Evolutionary conservation across 208 protist species (phyloP), one percentile per base, ranked within the genome.

Genomic region (Blechomonas ayalai): DNA sequence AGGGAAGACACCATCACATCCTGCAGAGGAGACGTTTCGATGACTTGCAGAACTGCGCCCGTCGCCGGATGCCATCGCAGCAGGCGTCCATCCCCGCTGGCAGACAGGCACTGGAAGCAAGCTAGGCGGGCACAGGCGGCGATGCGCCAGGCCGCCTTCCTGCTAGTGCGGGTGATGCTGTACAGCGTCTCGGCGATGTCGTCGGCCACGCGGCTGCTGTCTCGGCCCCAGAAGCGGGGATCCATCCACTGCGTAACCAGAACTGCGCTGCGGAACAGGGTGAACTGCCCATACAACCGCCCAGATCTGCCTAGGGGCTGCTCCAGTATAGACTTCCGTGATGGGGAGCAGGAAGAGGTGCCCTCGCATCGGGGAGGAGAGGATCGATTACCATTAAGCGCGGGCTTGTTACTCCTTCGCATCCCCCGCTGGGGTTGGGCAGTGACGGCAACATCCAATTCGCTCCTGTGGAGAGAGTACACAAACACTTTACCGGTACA

Each of bases 81-180:
- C 28, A 90, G 64, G 18, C 46, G n/a, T 38, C 68, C 61, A 19
- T 85, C 73, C 15, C 48, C 38, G 7, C 58, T 64, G 19, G 51
- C 23, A 4, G 76, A 86, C 39, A 90, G 46, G 39, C 82, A 90
- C 44, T 90, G 82, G 32, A 77, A 71, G 32, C 53, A 32, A 35
- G 66, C 60, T 15, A 90, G 67, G 19, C 62, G 65, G 23, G 60
- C 53, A 10, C 55, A 44, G 7, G 76, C 76, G 0, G 67, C 59
- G 0, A 55, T 52, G 26, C 57, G 58, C 73, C 81, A 90, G 16
- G 37, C 41, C 9, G 37, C 25, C 20, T 25, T 28, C 28, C 23
- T 4, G 31, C 43, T 39, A 13, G 13, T 27, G 20, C 36, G 50
- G 25, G 37, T 15, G 18, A 44, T 41, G 49, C 59, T 58, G 20